Evolutionary conservation across 176 grass and related monocot species (phyloP), one percentile per base, ranked within the genome.

Genomic region (barley (Hordeum vulgare)): DNA sequence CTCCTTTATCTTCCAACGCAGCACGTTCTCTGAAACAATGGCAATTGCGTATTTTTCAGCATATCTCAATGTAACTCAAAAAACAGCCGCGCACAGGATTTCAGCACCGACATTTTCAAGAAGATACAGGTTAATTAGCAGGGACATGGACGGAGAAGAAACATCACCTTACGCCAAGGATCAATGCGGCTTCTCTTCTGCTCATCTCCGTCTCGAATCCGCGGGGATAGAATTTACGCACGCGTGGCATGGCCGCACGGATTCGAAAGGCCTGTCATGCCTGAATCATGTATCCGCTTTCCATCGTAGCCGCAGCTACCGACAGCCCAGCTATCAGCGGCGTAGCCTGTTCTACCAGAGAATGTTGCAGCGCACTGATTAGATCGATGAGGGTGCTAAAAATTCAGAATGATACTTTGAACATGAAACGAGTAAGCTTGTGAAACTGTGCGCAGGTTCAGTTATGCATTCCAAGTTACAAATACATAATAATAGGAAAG

Each of bases 151-250:
- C 1, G 10, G 17, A 45, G n/a, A 39, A 64, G 41, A 77, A 40
- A 34, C 49, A 1, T 66, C 83, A 99, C 96, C 96, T 94, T 11
- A 96, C 74, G 28, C 93, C 96, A 40, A 99, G 91, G 83, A 99
- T 96, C 76, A 99, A 73, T 7, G 96, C 89, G 0, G 93, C 93
- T 65, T 99, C 93, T 78, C 91, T 86, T 65, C 81, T 85, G n/a
- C 65, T 94, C 96, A 96, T 99, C 56, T 96, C 76, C 23, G 64
- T 90, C 87, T 99, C 87, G 8, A 99, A 99, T 15, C 93, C 96
- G 5, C 96, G 91, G 37, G 91, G 91, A 12, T 99, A 99, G 85
- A 99, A 99, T 0, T 74, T 51, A 11, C 96, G 91, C 14, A 89
- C 67, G 13, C 27, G 83, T 44, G 93, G 91, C 71, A 88, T 83